These are phyloP conservation scores for Zoysia pacifica DNA, from an alignment of 176 grass and related monocot species.

Conservation along the genomic window DNA sequence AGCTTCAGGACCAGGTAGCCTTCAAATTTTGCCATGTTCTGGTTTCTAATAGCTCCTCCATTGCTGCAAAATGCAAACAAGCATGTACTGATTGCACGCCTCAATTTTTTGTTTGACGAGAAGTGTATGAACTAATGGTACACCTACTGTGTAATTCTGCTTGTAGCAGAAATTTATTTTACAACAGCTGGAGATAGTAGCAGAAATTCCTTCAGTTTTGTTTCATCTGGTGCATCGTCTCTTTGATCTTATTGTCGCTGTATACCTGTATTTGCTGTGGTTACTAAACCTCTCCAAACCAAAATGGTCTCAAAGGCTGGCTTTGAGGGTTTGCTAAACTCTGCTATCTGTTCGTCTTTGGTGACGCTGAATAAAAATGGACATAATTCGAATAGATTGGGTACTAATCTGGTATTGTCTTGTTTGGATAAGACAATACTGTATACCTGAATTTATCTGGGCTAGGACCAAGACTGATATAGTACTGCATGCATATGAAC, in stretches of 20 bases:
- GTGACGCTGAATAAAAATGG: not conserved
- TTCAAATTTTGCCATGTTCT: conserved; percentile 10
- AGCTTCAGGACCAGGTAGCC: conserved; percentile 41
- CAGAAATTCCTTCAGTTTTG: conserved; percentile 16
- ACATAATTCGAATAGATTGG: not conserved
- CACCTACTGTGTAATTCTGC: conserved; percentile 22
- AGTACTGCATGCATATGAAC: too few relatives aligned
- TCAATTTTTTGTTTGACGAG: conserved; percentile 27
- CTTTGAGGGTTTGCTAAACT: too few relatives aligned
- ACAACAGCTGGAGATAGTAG: conserved; percentile 1
- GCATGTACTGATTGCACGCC: conserved; percentile 21
- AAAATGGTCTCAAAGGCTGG: not conserved
- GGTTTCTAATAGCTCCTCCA: conserved; percentile 3
- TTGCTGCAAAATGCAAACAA: conserved; percentile 39
- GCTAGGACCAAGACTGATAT: not conserved
- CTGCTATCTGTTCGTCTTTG: not conserved
- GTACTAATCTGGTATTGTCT: not conserved
- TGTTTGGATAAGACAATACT: not conserved
- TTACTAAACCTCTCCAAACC: not conserved
- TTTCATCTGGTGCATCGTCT: conserved; percentile 17
- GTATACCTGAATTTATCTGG: not conserved
- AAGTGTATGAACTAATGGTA: conserved; percentile 1
- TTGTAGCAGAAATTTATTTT: conserved; percentile 17
- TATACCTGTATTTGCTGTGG: not conserved
- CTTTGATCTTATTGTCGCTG: not conserved